Evolutionary conservation across 2,329 filamentous ascomycete genomes (phyloP).

Genomic region (Alternaria metachromatica): DNA sequence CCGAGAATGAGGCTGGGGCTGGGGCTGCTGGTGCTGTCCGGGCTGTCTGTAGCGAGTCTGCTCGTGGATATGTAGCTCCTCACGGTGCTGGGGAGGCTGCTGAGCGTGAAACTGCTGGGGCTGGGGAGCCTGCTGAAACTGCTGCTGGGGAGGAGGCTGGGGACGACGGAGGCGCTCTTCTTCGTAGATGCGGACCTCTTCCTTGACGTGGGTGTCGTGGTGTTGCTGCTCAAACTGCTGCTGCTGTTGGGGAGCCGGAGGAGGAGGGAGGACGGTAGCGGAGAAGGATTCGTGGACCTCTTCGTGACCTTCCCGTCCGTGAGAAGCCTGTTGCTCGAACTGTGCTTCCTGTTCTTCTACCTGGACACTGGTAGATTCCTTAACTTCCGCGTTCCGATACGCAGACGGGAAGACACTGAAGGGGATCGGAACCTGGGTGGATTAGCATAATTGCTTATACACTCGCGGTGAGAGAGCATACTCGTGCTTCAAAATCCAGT

Average conservation of each 20-base stretch:
- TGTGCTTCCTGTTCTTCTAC: slow-evolving; percentile 92
- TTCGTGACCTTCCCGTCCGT: slow-evolving; percentile 97
- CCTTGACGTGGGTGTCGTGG: slow-evolving; percentile 68
- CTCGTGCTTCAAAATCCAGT: slow-evolving; percentile 99
- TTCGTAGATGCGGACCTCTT: slow-evolving; percentile 86
- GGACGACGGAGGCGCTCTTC: slow-evolving; percentile 78
- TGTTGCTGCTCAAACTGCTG: slow-evolving; percentile 48
- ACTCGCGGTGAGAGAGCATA: slow-evolving; percentile 55
- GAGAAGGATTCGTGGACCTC: slow-evolving; percentile 67
- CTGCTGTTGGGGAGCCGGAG: slow-evolving; percentile 2
- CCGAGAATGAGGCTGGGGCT: slow-evolving; percentile 12
- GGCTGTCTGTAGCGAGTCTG: slow-evolving; percentile 10
- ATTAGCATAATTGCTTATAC: slow-evolving; percentile 20
- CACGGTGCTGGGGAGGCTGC: slow-evolving; percentile 28
- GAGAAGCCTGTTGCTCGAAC: slow-evolving; percentile 72
- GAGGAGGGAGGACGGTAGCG: slow-evolving; percentile 55
- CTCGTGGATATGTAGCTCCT: slow-evolving; percentile 21
- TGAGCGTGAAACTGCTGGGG: slow-evolving; percentile 4
- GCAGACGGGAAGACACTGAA: slow-evolving; percentile 99
- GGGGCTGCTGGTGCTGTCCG: slow-evolving; percentile 1
- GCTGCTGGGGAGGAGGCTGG: slow-evolving; percentile 50
- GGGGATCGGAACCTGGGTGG: slow-evolving; percentile 71
- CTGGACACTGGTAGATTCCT: slow-evolving; percentile 72
- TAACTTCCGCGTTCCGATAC: slow-evolving; percentile 71
- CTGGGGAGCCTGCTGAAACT: slow-evolving; percentile 1